Evolutionary conservation across 768 basidiomycete species (phyloP).

Genomic region (Boletus reticuloceps): DNA sequence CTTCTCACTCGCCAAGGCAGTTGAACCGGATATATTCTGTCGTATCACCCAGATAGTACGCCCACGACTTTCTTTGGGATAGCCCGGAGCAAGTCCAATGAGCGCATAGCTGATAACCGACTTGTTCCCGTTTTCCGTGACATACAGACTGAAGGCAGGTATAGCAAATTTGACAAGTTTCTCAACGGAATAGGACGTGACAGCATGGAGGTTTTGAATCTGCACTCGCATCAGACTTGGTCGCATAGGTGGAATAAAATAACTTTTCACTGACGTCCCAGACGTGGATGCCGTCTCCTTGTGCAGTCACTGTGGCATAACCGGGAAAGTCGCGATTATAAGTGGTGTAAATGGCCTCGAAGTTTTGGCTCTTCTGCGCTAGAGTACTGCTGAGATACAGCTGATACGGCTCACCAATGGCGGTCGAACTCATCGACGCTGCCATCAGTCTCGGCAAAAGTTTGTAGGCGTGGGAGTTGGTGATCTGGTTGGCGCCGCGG

Average conservation of each 20-base stretch:
- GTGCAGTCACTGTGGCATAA: slow-evolving; percentile 64
- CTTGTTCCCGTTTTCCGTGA: slow-evolving; percentile 31
- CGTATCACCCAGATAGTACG: slow-evolving; percentile 63
- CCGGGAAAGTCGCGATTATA: slow-evolving; percentile 39
- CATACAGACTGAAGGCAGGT: slow-evolving; percentile 48
- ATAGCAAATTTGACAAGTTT: slow-evolving; percentile 62
- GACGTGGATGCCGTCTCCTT: slow-evolving; percentile 74
- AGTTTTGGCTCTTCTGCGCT: background rate
- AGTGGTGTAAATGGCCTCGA: slow-evolving; percentile 19
- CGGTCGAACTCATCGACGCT: slow-evolving; percentile 25
- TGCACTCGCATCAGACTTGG: slow-evolving; percentile 28
- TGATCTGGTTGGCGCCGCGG: background rate
- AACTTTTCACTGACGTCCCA: slow-evolving; percentile 53
- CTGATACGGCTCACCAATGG: slow-evolving; percentile 32
- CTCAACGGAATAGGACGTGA: slow-evolving; percentile 67
- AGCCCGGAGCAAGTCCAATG: slow-evolving; percentile 47
- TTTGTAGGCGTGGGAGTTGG: slow-evolving; percentile 22
- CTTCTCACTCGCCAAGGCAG: slow-evolving; percentile 36
- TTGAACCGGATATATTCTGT: slow-evolving; percentile 44
- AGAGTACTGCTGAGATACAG: slow-evolving; percentile 24
- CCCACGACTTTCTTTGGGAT: slow-evolving; percentile 38
- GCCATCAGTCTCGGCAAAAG: too few relatives aligned
- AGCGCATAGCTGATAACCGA: slow-evolving; percentile 55
- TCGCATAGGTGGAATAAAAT: background rate
- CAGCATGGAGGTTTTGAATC: slow-evolving; percentile 63